phyloP scores from a whole-genome alignment of 257 asterid genomes.

The Jaltomata sinuosa region DNA sequence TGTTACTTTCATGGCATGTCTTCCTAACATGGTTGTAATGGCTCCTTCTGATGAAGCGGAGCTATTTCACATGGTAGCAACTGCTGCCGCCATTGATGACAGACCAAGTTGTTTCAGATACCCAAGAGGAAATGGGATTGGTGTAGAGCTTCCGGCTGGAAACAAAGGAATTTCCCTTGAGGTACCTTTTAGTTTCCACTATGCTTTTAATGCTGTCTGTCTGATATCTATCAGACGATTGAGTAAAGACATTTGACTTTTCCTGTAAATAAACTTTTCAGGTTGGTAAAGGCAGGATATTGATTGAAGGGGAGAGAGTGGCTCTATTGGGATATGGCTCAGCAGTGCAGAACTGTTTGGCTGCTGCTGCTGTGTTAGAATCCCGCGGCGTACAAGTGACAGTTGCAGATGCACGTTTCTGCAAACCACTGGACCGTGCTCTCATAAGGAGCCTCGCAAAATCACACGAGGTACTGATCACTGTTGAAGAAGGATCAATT shows the following conservation, averaged over 20 bases:
- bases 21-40: conserved; percentile 99
- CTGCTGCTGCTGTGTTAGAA: conserved; percentile 66
- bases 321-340: conserved; percentile 87
- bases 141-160: conserved; percentile 60
- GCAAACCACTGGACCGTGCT: conserved; percentile 78
- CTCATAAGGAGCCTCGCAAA: conserved; percentile 74
- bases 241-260: not conserved
- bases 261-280: not conserved
- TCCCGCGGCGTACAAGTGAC: conserved; percentile 51
- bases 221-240: not conserved
- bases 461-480: conserved; percentile 75
- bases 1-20: conserved; percentile 85
- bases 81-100: conserved; percentile 90
- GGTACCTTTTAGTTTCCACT: conserved; percentile 27
- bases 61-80: conserved; percentile 92
- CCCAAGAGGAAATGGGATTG: conserved; percentile 93
- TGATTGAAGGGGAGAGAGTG: conserved; percentile 87
- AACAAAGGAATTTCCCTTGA: conserved; percentile 88
- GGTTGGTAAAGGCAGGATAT: conserved; percentile 77
- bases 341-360: conserved; percentile 81
- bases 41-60: conserved; percentile 94
- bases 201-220: not conserved
- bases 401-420: conserved; percentile 92
- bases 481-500: conserved; percentile 93
- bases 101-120: conserved; percentile 88